phyloP scores from a whole-genome alignment of 176 grass and related monocot species.

The Ensete ventricosum region DNA sequence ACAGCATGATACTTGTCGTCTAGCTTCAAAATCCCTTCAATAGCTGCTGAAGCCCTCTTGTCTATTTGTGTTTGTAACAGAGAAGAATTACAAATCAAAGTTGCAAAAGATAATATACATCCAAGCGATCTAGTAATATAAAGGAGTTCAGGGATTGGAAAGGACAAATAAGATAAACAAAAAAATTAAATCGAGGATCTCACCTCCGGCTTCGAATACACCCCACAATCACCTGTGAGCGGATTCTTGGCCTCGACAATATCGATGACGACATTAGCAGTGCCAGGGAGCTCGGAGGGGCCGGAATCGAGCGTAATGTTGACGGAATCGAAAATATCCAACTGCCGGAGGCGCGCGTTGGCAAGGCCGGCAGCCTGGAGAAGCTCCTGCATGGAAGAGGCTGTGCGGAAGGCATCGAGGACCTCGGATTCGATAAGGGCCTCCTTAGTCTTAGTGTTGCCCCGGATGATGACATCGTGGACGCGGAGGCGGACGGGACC shows the following conservation, averaged over 20 bases:
- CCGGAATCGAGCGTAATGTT: slow-evolving; percentile 83
- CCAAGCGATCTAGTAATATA: not conserved
- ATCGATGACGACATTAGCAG: slow-evolving; percentile 78
- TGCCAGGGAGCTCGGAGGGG: slow-evolving; percentile 70
- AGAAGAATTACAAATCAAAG: too few species aligned
- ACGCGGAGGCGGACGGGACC: slow-evolving; percentile 57
- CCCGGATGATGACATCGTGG: slow-evolving; percentile 87
- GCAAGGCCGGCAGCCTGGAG: slow-evolving; percentile 50
- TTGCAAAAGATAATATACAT: not conserved
- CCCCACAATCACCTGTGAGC: slow-evolving; percentile 46
- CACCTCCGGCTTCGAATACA: slow-evolving; percentile 85
- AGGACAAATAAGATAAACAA: not conserved
- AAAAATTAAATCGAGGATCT: slow-evolving; percentile 1
- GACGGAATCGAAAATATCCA: slow-evolving; percentile 82
- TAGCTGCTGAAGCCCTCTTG: too few species aligned
- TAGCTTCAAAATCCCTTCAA: too few species aligned
- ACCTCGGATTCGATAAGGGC: slow-evolving; percentile 80
- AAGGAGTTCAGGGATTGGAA: not conserved
- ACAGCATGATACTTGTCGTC: too few species aligned
- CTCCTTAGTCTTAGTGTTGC: slow-evolving; percentile 73
- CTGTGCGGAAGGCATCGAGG: slow-evolving; percentile 43
- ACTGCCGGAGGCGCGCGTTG: slow-evolving; percentile 41
- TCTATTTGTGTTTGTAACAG: too few species aligned
- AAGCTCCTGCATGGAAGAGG: slow-evolving; percentile 65
- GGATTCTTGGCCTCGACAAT: slow-evolving; percentile 66